A percentile compares a stretch with the other conserved stretches of the same genome.
Conservation (phyloP, 2,329 filamentous ascomycete species). For the Lojkania enalia region DNA sequence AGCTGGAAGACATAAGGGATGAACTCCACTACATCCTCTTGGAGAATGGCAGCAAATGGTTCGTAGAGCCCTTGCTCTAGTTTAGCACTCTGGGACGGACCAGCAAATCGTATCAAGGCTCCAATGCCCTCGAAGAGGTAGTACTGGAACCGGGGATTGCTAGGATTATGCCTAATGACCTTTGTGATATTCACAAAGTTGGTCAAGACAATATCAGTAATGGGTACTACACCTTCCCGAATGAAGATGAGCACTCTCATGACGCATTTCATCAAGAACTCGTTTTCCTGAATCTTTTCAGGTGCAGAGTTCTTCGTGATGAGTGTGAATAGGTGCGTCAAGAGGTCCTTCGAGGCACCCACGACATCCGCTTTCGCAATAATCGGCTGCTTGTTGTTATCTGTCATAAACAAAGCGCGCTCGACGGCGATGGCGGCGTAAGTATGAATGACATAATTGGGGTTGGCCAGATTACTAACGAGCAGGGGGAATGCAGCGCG, state of each 20-base stretch:
- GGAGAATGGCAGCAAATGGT: slow-evolving; percentile 79
- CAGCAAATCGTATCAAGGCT: slow-evolving; percentile 79
- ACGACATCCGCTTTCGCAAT: slow-evolving; percentile 80
- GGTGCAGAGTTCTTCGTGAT: slow-evolving; percentile 84
- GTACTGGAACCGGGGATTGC: slow-evolving; percentile 97
- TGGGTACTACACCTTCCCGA: slow-evolving; percentile 74
- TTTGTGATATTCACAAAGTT: slow-evolving; percentile 88
- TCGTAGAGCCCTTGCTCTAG: slow-evolving; percentile 81
- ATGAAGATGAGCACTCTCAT: slow-evolving; percentile 97
- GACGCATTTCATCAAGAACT: slow-evolving; percentile 97
- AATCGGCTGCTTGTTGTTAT: slow-evolving; percentile 74
- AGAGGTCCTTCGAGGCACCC: slow-evolving; percentile 79
- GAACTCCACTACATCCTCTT: slow-evolving; percentile 88
- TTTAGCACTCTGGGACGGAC: slow-evolving; percentile 67
- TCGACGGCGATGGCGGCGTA: slow-evolving; percentile 98
- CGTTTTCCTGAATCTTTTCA: slow-evolving; percentile 96
- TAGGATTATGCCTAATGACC: slow-evolving; percentile 91
- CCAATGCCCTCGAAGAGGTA: slow-evolving; percentile 96
- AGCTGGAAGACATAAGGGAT: slow-evolving; percentile 96
- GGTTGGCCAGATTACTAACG: slow-evolving; percentile 85
- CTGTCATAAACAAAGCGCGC: slow-evolving; percentile 80
- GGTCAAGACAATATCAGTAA: slow-evolving; percentile 76
- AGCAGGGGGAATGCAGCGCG: slow-evolving; percentile 84
- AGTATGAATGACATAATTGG: slow-evolving; percentile 95
- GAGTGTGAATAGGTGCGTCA: slow-evolving; percentile 87